A percentile compares a stretch with the other conserved stretches of the same genome.
Evolutionary conservation across 1,284 basidiomycete species (phyloP).

Genomic region (Schizopora paradoxa): DNA sequence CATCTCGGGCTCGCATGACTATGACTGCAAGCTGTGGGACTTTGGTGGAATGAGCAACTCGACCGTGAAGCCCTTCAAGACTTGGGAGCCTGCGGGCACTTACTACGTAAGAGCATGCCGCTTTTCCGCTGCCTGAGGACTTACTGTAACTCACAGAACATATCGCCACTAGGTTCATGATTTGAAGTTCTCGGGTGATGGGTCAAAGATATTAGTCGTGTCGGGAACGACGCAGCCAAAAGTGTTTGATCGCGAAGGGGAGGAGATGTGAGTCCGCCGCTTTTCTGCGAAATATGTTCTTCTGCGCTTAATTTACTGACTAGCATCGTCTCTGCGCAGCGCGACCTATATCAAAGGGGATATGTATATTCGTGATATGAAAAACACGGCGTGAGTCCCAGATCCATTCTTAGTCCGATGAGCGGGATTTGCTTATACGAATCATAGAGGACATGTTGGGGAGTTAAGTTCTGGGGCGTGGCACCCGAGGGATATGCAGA

Average conservation of each 20-base stretch:
- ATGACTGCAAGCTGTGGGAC: constrained; percentile 97
- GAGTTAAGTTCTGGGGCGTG: constrained; percentile 87
- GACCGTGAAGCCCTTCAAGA: constrained; percentile 88
- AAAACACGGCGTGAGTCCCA: constrained; percentile 77
- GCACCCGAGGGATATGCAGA: constrained; percentile 80
- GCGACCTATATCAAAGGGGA: constrained; percentile 92
- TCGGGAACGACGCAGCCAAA: constrained; percentile 86
- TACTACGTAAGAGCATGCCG: constrained; percentile 69
- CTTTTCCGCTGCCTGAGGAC: constrained; percentile 14
- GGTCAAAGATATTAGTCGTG: constrained; percentile 80
- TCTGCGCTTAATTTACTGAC: no score
- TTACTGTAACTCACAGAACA: constrained; percentile 15
- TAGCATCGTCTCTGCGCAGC: constrained; percentile 43
- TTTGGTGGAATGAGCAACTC: constrained; percentile 93
- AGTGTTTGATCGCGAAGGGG: constrained; percentile 85
- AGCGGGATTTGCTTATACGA: constrained; percentile 4
- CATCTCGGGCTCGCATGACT: constrained; percentile 91
- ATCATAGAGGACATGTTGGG: constrained; percentile 83
- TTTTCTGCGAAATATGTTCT: constrained; percentile 6
- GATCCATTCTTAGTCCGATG: constrained; percentile 7
- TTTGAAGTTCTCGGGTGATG: constrained; percentile 82
- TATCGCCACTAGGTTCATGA: constrained; percentile 77
- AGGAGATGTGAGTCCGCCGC: constrained; percentile 79
- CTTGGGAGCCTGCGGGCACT: constrained; percentile 88
- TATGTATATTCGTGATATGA: constrained; percentile 97